phyloP scores from a whole-genome alignment of 495 filamentous ascomycete species.

The Penicillium waksmanii region DNA sequence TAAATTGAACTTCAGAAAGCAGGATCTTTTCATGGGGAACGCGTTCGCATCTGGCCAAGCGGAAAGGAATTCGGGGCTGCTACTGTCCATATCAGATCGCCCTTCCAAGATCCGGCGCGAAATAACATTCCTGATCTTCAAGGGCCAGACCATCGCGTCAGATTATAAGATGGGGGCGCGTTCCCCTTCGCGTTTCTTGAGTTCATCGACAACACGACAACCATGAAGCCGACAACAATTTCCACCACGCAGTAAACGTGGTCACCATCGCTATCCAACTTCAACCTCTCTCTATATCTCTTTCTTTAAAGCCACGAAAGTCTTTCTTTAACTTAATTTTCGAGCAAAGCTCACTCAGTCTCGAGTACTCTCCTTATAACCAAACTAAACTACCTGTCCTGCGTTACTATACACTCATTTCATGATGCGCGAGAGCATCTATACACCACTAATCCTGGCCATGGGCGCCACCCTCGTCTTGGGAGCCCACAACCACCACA shows the following conservation, averaged over 20 bases:
- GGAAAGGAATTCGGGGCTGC: slow-evolving; percentile 33
- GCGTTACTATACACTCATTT: slow-evolving; percentile 4
- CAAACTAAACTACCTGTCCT: neutral
- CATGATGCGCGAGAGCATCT: slow-evolving; percentile 35
- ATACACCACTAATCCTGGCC: slow-evolving; percentile 25
- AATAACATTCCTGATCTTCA: slow-evolving; percentile 27
- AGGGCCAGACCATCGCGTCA: slow-evolving; percentile 19
- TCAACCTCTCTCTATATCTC: neutral
- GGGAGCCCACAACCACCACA: slow-evolving; percentile 28
- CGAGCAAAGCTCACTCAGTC: neutral
- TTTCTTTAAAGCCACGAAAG: neutral
- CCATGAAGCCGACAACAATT: slow-evolving; percentile 14
- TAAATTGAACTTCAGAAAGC: neutral
- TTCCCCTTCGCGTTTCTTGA: slow-evolving; percentile 12
- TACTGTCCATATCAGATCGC: slow-evolving; percentile 24
- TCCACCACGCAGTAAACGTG: slow-evolving; percentile 5
- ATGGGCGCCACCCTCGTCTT: slow-evolving; percentile 26
- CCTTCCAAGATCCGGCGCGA: slow-evolving; percentile 22
- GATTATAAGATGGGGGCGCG: slow-evolving; percentile 23
- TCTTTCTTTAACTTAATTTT: neutral
- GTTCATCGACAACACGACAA: neutral
- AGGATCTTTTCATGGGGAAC: neutral
- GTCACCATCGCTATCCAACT: slow-evolving; percentile 11
- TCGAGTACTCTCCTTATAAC: neutral
- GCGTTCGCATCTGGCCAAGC: slow-evolving; percentile 12